Base-by-base conservation (phyloP, 2,329 filamentous ascomycete genomes). In the Sclerotiophoma versabilis region DNA sequence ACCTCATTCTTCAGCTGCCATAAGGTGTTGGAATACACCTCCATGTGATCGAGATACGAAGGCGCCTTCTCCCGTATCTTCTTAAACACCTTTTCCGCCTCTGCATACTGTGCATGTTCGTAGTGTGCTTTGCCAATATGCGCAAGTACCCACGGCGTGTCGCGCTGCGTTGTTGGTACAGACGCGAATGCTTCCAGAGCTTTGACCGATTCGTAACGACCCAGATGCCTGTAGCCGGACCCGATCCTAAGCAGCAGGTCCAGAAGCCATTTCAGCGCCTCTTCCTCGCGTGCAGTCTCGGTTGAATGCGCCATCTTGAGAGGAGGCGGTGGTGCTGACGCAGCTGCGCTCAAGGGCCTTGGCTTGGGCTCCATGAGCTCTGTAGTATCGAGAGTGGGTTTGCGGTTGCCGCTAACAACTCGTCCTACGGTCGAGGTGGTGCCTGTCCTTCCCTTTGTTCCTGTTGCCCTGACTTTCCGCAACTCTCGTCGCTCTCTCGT, bases 1-100 rank as follows among this genome's bases (percentile, higher is more conserved):
- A 92, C 90, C 70, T 97, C 93, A 59, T 90, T 88, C 75, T 96
- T 96, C 58, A 97, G 79, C 74, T 97, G 93, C 95, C 96, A 99
- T n/a, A 99, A 83, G n/a, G 96, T 89, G 0, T 95, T 99, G 12
- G 93, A 98, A 76, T 96, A 99, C 29, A 98, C 88, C 72, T 99
- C 95, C 93, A 98, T 97, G 69, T 97, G 93, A 70, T 96, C 90
- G 37, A 96, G 82, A 4, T 91, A 87, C 1, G 91, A 90, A 1
- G 93, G 93, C 11, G 91, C 88, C 63, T 95, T 82, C 26, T 88
- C 84, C 44, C 92, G 87, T 62, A 99, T 85, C 50, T 87, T 87
- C 53, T 87, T 83, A 74, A 96, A 99, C 67, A 88, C 90, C 60
- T 90, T 91, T 71, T 96, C 93, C 3, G 95, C 92, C 59, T 96